Evolutionary conservation across 352 stramenopile genomes (phyloP).

Genomic region (Phytophthora syringae): DNA sequence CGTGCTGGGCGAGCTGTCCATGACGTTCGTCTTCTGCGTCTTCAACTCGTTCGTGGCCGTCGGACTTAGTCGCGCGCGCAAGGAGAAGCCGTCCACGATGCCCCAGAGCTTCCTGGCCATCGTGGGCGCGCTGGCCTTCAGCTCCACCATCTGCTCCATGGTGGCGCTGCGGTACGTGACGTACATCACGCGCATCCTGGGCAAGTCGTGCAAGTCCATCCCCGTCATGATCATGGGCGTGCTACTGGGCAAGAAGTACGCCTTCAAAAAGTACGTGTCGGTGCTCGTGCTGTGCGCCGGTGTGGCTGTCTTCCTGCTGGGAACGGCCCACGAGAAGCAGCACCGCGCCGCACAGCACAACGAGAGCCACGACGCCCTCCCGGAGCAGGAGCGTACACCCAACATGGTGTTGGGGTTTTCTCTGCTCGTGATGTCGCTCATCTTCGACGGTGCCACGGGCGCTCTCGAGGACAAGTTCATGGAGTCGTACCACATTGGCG

Average conservation of each 20-base stretch:
- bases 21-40: conserved; percentile 85
- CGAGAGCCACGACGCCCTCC: conserved; percentile 47
- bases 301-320: conserved; percentile 80
- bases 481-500: conserved; percentile 79
- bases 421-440: conserved; percentile 71
- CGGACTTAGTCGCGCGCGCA: conserved; percentile 58
- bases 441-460: conserved; percentile 83
- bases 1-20: conserved; percentile 80
- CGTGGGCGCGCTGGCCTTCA: conserved; percentile 74
- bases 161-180: conserved; percentile 84
- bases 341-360: conserved; percentile 49
- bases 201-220: conserved; percentile 91
- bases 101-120: conserved; percentile 69
- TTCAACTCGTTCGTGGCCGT: conserved; percentile 78
- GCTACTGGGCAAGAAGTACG: conserved; percentile 79
- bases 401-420: conserved; percentile 75
- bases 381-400: conserved; percentile 58
- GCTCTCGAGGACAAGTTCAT: conserved; percentile 87
- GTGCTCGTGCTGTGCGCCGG: conserved; percentile 75
- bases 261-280: conserved; percentile 84
- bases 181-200: conserved; percentile 86
- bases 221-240: conserved; percentile 85
- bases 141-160: conserved; percentile 86
- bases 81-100: conserved; percentile 78
- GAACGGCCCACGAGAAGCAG: conserved; percentile 77